Evolutionary conservation across 2,329 filamentous ascomycete species (phyloP), one percentile per base, ranked within the genome.

Genomic region (Monilinia fructigena): DNA sequence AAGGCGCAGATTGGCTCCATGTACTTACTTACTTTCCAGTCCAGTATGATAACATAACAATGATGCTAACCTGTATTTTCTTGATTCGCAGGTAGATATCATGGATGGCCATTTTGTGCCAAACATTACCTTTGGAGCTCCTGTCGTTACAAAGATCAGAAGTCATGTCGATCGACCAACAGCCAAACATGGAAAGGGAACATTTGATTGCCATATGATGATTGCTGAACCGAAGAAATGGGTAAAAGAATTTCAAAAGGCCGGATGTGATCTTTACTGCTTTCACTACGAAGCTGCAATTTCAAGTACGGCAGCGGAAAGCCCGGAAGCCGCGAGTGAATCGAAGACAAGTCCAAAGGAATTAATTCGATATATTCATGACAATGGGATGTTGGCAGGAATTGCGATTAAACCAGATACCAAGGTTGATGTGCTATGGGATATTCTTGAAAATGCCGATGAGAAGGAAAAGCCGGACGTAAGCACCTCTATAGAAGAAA

Each of bases 151-250:
- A 73, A 96, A 94, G 82, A 95, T 99, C 74, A 88, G 95, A 70
- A 83, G 86, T 55, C 91, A 97, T 75, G 93, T 99, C 74, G 89
- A 92, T 66, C 84, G 85, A 72, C 93, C 93, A 3, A 82, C 83
- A 52, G 81, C 84, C 62, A 84, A 84, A 45, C 82, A 89, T 72
- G 93, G 91, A 63, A 90, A 89, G 73, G 95, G 95, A 69, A 98
- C 94, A 18, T 99, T 99, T 78, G 95, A 99, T 80, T 99, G 95
- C 84, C 95, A 99, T 80, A 98, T 99, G 95, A 99, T 99, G 95
- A 96, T 99, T 77, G 88, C 92, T 75, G 94, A 99, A 93, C 95
- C 95, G 72, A 96, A 98, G 83, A 93, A 93, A 84, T 99, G 95
- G 95, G 93, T 97, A 74, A 91, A 91, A 76, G 92, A 96, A 69